A percentile compares a stretch with the other conserved stretches of the same genome.
Evolutionary conservation across 2,329 filamentous ascomycete species (phyloP).

Genomic region (Dactylellina leptospora): DNA sequence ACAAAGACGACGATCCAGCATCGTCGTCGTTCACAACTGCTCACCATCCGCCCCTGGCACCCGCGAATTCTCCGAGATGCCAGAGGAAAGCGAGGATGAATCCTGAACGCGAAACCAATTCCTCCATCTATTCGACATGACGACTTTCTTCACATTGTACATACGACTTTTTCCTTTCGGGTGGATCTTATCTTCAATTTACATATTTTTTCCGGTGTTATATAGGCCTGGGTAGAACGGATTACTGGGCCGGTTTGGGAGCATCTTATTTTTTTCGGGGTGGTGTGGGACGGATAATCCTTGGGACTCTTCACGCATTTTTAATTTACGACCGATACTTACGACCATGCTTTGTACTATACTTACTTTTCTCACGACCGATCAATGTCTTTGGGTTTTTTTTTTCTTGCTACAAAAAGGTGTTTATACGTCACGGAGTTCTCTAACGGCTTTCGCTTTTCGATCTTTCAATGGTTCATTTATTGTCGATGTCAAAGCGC

Average conservation of each 20-base stretch:
- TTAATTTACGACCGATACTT: conserved; percentile 25
- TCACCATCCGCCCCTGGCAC: conserved; percentile 21
- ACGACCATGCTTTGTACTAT: no score
- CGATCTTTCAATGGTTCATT: neutral
- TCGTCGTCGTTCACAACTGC: conserved; percentile 52
- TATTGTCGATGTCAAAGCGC: conserved; percentile 4
- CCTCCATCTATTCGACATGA: conserved; percentile 6
- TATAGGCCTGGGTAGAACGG: conserved; percentile 44
- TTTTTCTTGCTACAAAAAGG: conserved; percentile 6
- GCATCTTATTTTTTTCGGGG: conserved; percentile 15
- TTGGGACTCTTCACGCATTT: conserved; percentile 13
- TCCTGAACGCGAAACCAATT: conserved; percentile 22
- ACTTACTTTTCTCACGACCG: conserved; percentile 8
- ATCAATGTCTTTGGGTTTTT: conserved; percentile 6
- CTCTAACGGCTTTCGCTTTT: conserved; percentile 12
- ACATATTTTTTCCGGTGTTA: conserved; percentile 35
- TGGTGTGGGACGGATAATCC: neutral
- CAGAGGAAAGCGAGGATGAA: conserved; percentile 51
- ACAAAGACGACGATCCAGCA: conserved; percentile 40
- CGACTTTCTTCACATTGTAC: conserved; percentile 20
- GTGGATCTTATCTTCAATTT: conserved; percentile 22
- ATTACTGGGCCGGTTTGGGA: conserved; percentile 36
- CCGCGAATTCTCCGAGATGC: conserved; percentile 51
- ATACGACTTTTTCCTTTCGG: conserved; percentile 31
- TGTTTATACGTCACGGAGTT: conserved; percentile 6